phyloP scores from a whole-genome alignment of 2,329 filamentous ascomycete genomes.

The Plectosphaerella sp. region DNA sequence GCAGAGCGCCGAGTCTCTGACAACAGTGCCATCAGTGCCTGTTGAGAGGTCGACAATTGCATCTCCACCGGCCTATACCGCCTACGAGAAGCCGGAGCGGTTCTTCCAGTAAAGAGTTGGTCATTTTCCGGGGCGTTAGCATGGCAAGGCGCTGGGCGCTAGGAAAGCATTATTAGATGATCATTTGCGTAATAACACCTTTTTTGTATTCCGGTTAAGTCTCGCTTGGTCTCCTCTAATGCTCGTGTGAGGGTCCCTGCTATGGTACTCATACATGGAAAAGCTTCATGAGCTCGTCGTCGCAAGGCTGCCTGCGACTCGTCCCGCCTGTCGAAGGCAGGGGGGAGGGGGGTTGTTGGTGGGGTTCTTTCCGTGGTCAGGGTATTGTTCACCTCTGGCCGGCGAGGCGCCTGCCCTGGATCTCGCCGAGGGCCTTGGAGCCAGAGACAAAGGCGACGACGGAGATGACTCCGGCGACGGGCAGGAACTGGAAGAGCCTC shows the following conservation, averaged over 20 bases:
- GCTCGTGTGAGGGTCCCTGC: not conserved
- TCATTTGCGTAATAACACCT: not conserved
- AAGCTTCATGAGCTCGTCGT: not conserved
- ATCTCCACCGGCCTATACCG: conserved; percentile 8
- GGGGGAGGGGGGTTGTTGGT: not conserved
- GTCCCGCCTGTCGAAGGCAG: not conserved
- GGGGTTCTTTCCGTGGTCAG: not conserved
- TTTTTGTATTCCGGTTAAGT: not conserved
- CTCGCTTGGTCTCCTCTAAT: not conserved
- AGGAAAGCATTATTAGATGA: no score
- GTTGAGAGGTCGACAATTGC: not conserved
- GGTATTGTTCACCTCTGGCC: conserved; percentile 50
- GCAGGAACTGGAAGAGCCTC: conserved; percentile 88
- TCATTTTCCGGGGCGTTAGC: no score
- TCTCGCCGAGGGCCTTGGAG: conserved; percentile 84
- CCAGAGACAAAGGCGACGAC: conserved; percentile 78
- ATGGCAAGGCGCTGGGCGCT: no score
- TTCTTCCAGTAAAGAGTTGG: no score
- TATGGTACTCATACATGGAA: not conserved
- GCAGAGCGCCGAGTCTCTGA: not conserved
- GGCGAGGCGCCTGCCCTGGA: conserved; percentile 80
- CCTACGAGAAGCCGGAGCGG: not conserved
- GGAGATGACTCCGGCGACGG: conserved; percentile 64
- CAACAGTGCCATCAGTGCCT: not conserved
- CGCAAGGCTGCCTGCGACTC: not conserved